A percentile compares a stretch with the other conserved stretches of the same genome.
These are phyloP conservation scores for Xylariaceae sp. DNA, from an alignment of 2,329 filamentous ascomycete species.

Conservation along the genomic window DNA sequence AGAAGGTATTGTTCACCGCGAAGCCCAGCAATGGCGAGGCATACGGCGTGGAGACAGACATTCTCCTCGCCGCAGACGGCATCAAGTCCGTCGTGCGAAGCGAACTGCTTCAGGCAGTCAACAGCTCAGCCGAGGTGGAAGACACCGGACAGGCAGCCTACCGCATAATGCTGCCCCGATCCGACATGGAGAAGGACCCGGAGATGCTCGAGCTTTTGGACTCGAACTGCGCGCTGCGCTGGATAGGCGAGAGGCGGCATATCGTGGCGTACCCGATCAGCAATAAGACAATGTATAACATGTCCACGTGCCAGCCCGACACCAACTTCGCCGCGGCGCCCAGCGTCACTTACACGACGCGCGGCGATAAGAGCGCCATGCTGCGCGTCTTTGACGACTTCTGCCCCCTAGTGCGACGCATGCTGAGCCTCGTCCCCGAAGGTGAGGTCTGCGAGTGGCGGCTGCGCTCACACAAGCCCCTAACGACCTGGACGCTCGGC, in stretches of 20 bases:
- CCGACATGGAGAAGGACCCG: conserved; percentile 60
- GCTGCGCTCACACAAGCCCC: conserved; percentile 51
- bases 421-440: conserved; percentile 56
- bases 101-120: conserved; percentile 49
- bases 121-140: conserved; percentile 49
- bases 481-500: conserved; percentile 54
- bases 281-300: conserved; percentile 59
- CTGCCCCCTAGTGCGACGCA: conserved; percentile 51
- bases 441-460: conserved; percentile 61
- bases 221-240: conserved; percentile 61
- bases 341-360: conserved; percentile 57
- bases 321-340: conserved; percentile 53
- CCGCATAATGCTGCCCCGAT: conserved; percentile 67
- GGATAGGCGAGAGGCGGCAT: conserved; percentile 70
- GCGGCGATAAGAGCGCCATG: conserved; percentile 56
- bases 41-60: conserved; percentile 48
- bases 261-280: conserved; percentile 74
- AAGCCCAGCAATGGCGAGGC: conserved; percentile 51
- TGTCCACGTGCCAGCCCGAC: conserved; percentile 58
- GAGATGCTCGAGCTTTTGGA: conserved; percentile 64
- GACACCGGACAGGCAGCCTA: conserved; percentile 74
- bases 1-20: conserved; percentile 51
- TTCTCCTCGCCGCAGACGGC: conserved; percentile 51
- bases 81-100: conserved; percentile 48
- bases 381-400: conserved; percentile 56